phyloP scores from a whole-genome alignment of 1,139 yeast species.

The Lodderomyces oxycetoniae region DNA sequence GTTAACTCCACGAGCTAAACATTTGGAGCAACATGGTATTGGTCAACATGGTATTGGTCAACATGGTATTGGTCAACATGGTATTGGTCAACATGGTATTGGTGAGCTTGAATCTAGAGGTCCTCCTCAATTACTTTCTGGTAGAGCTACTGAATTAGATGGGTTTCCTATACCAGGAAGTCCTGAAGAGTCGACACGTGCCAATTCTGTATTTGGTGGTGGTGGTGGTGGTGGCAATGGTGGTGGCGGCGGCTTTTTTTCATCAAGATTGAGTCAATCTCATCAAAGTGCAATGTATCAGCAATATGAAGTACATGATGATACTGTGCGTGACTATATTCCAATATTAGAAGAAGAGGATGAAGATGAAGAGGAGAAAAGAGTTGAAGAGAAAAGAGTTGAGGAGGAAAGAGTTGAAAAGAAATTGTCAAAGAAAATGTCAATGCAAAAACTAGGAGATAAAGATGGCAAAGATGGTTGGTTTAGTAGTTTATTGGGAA shows the following conservation, averaged over 20 bases:
- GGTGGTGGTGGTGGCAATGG: slow-evolving; percentile 14
- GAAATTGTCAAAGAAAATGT: slow-evolving; percentile 13
- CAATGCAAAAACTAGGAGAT: slow-evolving; percentile 6
- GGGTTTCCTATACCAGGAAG: slow-evolving; percentile 48
- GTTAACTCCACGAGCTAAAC: slow-evolving; percentile 17
- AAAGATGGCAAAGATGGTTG: slow-evolving; percentile 13
- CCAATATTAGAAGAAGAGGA: slow-evolving; percentile 43
- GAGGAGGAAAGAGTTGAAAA: slow-evolving; percentile 9
- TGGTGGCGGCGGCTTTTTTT: slow-evolving; percentile 34
- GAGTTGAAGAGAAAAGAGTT: slow-evolving; percentile 13
- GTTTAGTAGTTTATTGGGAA: slow-evolving; percentile 51
- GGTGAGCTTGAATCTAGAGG: not conserved
- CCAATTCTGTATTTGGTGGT: slow-evolving; percentile 43
- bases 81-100: slow-evolving; percentile 8
- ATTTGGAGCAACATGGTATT: slow-evolving; percentile 10
- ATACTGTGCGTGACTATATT: slow-evolving; percentile 41
- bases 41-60: no score
- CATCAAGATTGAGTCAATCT: slow-evolving; percentile 42
- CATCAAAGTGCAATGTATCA: slow-evolving; percentile 45
- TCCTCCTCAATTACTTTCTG: no score
- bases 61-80: no score
- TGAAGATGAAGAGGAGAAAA: slow-evolving; percentile 29
- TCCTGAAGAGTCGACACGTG: slow-evolving; percentile 43
- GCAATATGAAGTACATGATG: slow-evolving; percentile 46
- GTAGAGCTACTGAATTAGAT: slow-evolving; percentile 16